These are phyloP conservation scores for Penicillium herquei DNA, from an alignment of 495 filamentous ascomycete genomes.

Conservation along the genomic window DNA sequence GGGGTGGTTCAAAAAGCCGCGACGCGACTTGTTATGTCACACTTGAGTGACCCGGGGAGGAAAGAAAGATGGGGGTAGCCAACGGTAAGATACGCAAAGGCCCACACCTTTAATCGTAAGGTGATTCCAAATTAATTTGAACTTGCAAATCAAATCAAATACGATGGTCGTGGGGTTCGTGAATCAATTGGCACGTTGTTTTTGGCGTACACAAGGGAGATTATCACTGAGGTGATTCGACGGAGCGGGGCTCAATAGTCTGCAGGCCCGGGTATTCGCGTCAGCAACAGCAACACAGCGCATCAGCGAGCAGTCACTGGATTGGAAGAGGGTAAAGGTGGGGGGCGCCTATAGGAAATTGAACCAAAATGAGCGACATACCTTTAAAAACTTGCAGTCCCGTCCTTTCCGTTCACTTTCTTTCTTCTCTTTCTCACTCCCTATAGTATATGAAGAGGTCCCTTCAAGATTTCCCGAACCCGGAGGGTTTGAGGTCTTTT, in stretches of 20 bases:
- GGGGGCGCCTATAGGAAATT: background rate
- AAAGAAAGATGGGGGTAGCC: background rate
- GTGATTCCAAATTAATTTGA: background rate
- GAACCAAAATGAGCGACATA: conserved; percentile 13
- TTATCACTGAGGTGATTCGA: conserved; percentile 45
- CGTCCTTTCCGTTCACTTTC: too few relatives aligned
- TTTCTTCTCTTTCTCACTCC: too few relatives aligned
- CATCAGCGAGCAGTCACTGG: conserved; percentile 48
- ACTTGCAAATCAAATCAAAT: background rate
- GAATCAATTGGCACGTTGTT: too few relatives aligned
- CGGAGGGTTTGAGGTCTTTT: conserved; percentile 39
- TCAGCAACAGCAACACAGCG: conserved; percentile 37
- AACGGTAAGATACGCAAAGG: background rate
- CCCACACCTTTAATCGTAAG: conserved; percentile 4
- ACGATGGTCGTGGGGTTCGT: background rate
- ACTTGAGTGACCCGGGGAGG: conserved; percentile 25
- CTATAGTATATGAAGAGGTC: too few relatives aligned
- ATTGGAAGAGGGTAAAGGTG: conserved; percentile 18
- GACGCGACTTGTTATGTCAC: conserved; percentile 27
- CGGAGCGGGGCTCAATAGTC: conserved; percentile 30
- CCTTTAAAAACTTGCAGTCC: conserved; percentile 17
- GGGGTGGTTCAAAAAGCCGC: conserved; percentile 8
- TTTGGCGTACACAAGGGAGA: conserved; percentile 6
- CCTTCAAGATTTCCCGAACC: conserved; percentile 24
- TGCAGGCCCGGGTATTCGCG: conserved; percentile 40